A percentile compares a stretch with the other conserved stretches of the same genome.
phyloP scores from a whole-genome alignment of 75 land plant genomes.

The Larix kaempferi region DNA sequence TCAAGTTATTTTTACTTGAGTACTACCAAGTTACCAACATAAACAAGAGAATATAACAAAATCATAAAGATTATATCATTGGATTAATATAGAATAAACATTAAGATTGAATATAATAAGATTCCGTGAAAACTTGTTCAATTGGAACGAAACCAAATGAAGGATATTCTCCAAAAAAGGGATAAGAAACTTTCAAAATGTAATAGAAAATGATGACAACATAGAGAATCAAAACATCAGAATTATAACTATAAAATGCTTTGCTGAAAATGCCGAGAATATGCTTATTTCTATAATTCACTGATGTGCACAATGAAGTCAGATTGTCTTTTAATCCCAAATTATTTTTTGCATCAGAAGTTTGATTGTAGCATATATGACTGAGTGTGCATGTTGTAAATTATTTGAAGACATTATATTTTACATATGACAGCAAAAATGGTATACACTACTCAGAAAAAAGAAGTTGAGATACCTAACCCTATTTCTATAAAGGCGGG shows the following conservation, averaged over 20 bases:
- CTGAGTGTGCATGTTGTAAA: neutral
- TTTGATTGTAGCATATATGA: neutral
- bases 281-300: neutral
- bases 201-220: neutral
- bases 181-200: too few relatives aligned
- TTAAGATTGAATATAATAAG: too few relatives aligned
- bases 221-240: neutral
- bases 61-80: too few relatives aligned
- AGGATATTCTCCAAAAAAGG: neutral
- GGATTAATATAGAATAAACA: too few relatives aligned
- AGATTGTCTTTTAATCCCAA: neutral
- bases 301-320: neutral
- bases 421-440: neutral
- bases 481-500: neutral
- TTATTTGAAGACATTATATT: neutral
- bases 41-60: too few relatives aligned
- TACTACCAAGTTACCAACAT: too few relatives aligned
- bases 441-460: neutral
- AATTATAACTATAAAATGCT: neutral
- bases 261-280: neutral
- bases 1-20: too few relatives aligned
- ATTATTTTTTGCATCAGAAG: neutral
- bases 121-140: neutral
- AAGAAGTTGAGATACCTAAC: neutral
- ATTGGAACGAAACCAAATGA: neutral